Conservation (phyloP, 768 basidiomycete species). For the Hygrophoropsis aurantiaca region DNA sequence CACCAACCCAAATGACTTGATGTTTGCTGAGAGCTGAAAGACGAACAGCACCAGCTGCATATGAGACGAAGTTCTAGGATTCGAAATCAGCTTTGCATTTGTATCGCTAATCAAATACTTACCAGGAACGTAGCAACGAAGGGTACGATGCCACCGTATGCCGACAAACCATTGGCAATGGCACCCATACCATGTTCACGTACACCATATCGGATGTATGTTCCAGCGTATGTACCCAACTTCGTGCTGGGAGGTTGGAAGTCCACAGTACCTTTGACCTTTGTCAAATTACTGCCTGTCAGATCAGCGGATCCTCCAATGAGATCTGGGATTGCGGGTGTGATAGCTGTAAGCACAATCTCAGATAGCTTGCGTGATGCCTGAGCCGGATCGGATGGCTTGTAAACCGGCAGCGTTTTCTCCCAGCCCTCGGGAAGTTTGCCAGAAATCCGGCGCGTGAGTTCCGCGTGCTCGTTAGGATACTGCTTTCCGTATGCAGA, state of each 20-base stretch:
- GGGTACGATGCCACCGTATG: conserved; percentile 90
- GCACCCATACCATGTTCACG: conserved; percentile 98
- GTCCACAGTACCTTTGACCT: conserved; percentile 80
- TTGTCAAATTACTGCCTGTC: conserved; percentile 90
- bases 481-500: conserved; percentile 71
- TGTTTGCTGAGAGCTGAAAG: conserved; percentile 86
- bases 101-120: conserved; percentile 15
- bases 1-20: conserved; percentile 92
- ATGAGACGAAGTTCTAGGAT: conserved; percentile 84
- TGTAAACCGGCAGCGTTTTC: conserved; percentile 81
- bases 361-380: conserved; percentile 94
- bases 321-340: conserved; percentile 78
- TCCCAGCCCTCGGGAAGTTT: conserved; percentile 88
- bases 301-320: conserved; percentile 88
- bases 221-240: conserved; percentile 81
- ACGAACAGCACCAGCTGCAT: conserved; percentile 90
- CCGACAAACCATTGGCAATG: conserved; percentile 86
- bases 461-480: conserved; percentile 82
- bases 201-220: conserved; percentile 94
- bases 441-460: conserved; percentile 81
- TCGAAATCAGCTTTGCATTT: too few species aligned
- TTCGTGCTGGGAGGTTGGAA: conserved; percentile 90
- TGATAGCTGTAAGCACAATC: conserved; percentile 77
- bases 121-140: conserved; percentile 92
- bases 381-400: conserved; percentile 76